These are phyloP conservation scores for Nakaseomyces uthaithaninus DNA, from an alignment of 1,139 yeast genomes.

Conservation along the genomic window DNA sequence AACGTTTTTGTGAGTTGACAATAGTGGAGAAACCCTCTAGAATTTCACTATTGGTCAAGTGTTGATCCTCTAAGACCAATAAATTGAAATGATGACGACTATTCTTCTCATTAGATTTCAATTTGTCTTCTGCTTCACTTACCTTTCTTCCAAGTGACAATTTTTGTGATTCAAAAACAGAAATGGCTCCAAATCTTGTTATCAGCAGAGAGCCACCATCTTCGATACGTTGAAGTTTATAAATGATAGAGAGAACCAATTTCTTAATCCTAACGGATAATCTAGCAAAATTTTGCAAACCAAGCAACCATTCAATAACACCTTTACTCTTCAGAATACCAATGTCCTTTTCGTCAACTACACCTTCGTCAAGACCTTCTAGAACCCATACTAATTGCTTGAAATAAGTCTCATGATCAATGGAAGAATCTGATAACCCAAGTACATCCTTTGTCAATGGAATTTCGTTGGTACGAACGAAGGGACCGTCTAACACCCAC, in stretches of 20 bases:
- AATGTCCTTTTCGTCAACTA: constrained; percentile 44
- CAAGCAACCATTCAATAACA: constrained; percentile 60
- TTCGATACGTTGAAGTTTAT: constrained; percentile 45
- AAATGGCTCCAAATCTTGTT: constrained; percentile 53
- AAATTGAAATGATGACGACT: constrained; percentile 22
- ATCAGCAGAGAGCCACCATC: constrained; percentile 56
- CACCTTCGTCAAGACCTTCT: constrained; percentile 40
- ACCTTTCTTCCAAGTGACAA: constrained; percentile 29
- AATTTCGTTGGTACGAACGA: constrained; percentile 47
- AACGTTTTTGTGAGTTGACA: constrained; percentile 44
- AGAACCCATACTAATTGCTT: constrained; percentile 64
- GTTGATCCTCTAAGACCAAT: constrained; percentile 34
- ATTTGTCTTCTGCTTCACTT: constrained; percentile 13
- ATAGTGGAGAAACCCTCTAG: constrained; percentile 40
- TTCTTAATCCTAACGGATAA: constrained; percentile 37
- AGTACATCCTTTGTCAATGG: constrained; percentile 54
- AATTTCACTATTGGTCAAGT: constrained; percentile 41
- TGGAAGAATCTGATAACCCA: constrained; percentile 32
- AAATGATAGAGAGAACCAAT: constrained; percentile 39
- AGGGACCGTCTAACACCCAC: constrained; percentile 43
- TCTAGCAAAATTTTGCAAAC: constrained; percentile 46
- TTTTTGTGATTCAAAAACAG: constrained; percentile 37
- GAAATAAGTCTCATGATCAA: constrained; percentile 46
- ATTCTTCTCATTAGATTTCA: constrained; percentile 19
- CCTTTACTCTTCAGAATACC: constrained; percentile 43